Evolutionary conservation across 768 basidiomycete species (phyloP).

Genomic region (Phanerochaete sordida): DNA sequence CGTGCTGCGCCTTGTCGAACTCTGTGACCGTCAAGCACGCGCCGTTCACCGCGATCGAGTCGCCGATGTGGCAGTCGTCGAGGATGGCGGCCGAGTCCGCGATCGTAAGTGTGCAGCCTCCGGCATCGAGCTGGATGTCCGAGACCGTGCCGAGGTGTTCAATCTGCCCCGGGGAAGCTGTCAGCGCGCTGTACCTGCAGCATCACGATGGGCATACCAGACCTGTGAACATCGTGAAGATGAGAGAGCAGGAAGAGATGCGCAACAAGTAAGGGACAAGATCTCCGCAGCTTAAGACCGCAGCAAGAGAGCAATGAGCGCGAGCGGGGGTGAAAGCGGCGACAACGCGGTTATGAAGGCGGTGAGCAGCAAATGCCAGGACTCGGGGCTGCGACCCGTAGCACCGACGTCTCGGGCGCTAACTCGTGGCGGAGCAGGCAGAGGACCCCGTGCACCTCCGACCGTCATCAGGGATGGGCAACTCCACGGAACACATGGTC

Average conservation of each 20-base stretch:
- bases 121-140: conserved; percentile 56
- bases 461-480: not conserved
- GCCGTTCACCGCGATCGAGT: conserved; percentile 84
- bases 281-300: not conserved
- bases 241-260: not conserved
- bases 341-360: not conserved
- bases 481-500: too few relatives aligned
- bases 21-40: conserved; percentile 89
- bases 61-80: conserved; percentile 87
- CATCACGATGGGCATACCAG: conserved; percentile 45
- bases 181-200: conserved; percentile 8
- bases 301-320: not conserved
- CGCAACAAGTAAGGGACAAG: not conserved
- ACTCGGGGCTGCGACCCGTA: not conserved
- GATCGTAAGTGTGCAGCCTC: conserved; percentile 84
- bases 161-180: conserved; percentile 48
- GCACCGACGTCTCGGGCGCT: too few relatives aligned
- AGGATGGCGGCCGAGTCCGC: conserved; percentile 68
- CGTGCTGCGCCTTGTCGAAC: conserved; percentile 58
- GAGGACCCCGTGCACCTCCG: not conserved
- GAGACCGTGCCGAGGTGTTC: conserved; percentile 84
- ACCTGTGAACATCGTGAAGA: conserved; percentile 66
- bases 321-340: not conserved
- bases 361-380: not conserved
- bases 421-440: not conserved